Percentiles rank a stretch among this genome's conserved stretches.
Conservation (phyloP, 2,329 filamentous ascomycete genomes). For the Exophiala phaeomuriformis region DNA sequence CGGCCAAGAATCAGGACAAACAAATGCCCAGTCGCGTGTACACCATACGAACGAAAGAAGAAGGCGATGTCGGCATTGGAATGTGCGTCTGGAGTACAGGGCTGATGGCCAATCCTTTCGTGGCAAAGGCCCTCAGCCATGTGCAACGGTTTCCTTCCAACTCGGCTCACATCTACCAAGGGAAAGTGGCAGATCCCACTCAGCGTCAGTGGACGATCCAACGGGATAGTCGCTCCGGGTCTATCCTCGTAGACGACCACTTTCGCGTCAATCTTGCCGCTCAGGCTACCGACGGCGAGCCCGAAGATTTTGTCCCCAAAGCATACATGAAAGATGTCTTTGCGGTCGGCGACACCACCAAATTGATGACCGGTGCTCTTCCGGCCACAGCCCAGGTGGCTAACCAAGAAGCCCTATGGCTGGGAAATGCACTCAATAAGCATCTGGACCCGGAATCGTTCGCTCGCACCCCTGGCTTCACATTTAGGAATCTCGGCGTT, state of each 20-base stretch:
- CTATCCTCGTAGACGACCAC: conserved; percentile 50
- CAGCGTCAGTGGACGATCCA: conserved; percentile 43
- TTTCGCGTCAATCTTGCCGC: conserved; percentile 49
- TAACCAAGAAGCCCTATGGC: conserved; percentile 52
- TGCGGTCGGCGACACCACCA: conserved; percentile 50
- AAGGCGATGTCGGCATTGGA: conserved; percentile 52
- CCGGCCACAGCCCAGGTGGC: conserved; percentile 56
- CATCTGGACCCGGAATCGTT: conserved; percentile 22
- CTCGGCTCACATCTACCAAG: conserved; percentile 29
- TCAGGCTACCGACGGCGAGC: conserved; percentile 18
- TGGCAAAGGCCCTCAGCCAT: conserved; percentile 38
- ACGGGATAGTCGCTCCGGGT: conserved; percentile 41
- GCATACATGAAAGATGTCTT: conserved; percentile 49
- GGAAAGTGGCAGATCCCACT: conserved; percentile 14
- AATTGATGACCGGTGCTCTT: conserved; percentile 43
- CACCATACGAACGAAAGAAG: conserved; percentile 50
- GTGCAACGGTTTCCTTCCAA: conserved; percentile 32
- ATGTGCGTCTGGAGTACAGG: conserved; percentile 57
- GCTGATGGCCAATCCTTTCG: conserved; percentile 50
- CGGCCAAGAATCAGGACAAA: conserved; percentile 30
- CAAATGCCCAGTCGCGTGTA: conserved; percentile 40
- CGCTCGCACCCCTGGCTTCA: conserved; percentile 37
- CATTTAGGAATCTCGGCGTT: conserved; percentile 51
- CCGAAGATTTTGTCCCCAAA: conserved; percentile 25
- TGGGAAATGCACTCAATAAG: conserved; percentile 49